Percentiles rank a stretch among this genome's conserved stretches.
Conservation (phyloP, 345 rosid genomes). For the Eucalyptus regnans region DNA sequence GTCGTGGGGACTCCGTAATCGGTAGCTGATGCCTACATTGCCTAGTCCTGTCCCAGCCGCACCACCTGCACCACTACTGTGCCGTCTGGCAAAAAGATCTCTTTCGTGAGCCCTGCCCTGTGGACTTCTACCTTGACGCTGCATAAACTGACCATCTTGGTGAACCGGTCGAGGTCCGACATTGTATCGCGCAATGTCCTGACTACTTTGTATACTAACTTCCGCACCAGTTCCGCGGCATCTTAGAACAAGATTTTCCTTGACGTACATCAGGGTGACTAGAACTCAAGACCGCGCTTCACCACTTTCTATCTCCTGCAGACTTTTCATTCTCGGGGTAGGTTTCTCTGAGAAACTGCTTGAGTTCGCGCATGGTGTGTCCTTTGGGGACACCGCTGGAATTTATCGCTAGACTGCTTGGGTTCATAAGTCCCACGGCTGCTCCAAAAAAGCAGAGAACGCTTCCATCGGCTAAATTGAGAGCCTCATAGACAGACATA, state of each 20-base stretch:
- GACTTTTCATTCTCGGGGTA: neutral
- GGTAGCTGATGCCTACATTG: neutral
- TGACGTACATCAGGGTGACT: neutral
- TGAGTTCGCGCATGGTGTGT: neutral
- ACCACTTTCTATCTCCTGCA: neutral
- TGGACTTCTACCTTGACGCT: neutral
- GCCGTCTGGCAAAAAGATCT: neutral
- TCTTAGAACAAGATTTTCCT: neutral
- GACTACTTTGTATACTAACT: neutral
- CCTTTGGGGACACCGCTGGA: neutral
- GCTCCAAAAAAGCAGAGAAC: neutral
- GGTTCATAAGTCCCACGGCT: neutral
- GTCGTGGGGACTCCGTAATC: neutral
- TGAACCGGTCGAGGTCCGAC: neutral
- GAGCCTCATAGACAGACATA: neutral
- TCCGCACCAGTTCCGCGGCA: neutral
- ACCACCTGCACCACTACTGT: neutral
- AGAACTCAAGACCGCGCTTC: neutral
- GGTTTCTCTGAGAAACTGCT: neutral
- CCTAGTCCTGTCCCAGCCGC: neutral
- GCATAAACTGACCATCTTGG: neutral
- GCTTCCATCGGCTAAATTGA: neutral
- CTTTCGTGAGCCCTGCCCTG: neutral
- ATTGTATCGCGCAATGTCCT: neutral
- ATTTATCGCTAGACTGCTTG: neutral